Evolutionary conservation across 441 rosid genomes (phyloP), one percentile per base, ranked within the genome.

Genomic region (Adansonia grandidieri): DNA sequence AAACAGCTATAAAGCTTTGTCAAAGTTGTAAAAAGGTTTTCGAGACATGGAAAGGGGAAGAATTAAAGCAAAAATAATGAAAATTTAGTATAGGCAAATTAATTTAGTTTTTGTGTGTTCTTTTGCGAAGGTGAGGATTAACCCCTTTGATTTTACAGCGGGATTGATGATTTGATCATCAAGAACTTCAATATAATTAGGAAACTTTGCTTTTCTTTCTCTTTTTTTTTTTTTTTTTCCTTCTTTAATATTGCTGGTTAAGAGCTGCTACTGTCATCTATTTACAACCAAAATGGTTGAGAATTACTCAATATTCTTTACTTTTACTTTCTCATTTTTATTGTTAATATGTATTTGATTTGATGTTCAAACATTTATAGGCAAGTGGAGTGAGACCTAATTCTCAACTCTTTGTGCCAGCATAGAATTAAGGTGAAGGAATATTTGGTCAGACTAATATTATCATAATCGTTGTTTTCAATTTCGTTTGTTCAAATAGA

Each of bases 141-240:
- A 75, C 77, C 77, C 73, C 28, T 72, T 72, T 66, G 70, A 45
- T 76, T 76, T 50, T 69, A 8, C 63, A 9, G 50, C 68, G 73
- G 68, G 42, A 44, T 14, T 28, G 54, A 71, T 11, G 54, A 11
- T 68, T 40, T 67, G 28, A 24, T 71, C 62, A 17, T 57, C 32
- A 63, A 17, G 48, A 71, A 22, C 57, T 48, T 22, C 44, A 58
- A 28, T 28, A 28, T 28, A 28, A 28, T 40, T 61, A 60, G 63
- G 69, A 62, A 57, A 19, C 2, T 7, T 58, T 17, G 32, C 32
- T 28, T 28, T 28, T 28, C 44, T 5, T 47, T 5, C 2, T 7
- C 45, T 42, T 10, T 2, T 58, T 22, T 10, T 10, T 2, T 74
- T 4, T 58, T 22, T 10, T 13, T 20, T 45, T 19, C 28, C 22